Evolutionary conservation across 2,329 filamentous ascomycete genomes (phyloP).

Genomic region (Clonostachys solani): DNA sequence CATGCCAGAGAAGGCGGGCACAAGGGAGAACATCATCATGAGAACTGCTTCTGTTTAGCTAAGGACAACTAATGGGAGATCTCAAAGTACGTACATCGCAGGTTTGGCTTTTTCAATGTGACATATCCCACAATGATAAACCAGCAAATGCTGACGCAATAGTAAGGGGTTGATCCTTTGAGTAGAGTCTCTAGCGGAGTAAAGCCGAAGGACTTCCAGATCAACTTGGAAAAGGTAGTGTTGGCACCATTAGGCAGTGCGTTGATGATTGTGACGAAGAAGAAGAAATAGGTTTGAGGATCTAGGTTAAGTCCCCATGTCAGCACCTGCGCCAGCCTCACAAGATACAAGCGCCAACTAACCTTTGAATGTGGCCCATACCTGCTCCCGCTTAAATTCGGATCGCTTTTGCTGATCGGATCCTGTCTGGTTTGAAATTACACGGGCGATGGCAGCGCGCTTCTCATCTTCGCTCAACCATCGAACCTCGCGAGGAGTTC

Average conservation of each 20-base stretch:
- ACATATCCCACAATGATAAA: conserved; percentile 13
- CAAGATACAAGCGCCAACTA: too few relatives aligned
- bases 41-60: too few relatives aligned
- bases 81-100: conserved; percentile 13
- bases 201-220: conserved; percentile 24
- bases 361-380: conserved; percentile 14
- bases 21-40: too few relatives aligned
- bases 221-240: conserved; percentile 21
- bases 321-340: too few relatives aligned
- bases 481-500: conserved; percentile 20
- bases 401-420: conserved; percentile 15
- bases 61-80: too few relatives aligned
- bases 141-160: conserved; percentile 17
- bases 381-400: conserved; percentile 19
- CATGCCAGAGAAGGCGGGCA: too few relatives aligned
- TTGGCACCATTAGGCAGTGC: conserved; percentile 23
- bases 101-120: conserved; percentile 17
- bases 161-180: conserved; percentile 21
- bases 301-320: conserved; percentile 3
- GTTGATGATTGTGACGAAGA: conserved; percentile 24
- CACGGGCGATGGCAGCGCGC: conserved; percentile 17
- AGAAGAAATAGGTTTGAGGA: conserved; percentile 25
- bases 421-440: conserved; percentile 18
- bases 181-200: conserved; percentile 20
- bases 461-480: conserved; percentile 22